Conservation (phyloP, 2,329 filamentous ascomycete genomes). For the Cephalotrichum gorgonifer region DNA sequence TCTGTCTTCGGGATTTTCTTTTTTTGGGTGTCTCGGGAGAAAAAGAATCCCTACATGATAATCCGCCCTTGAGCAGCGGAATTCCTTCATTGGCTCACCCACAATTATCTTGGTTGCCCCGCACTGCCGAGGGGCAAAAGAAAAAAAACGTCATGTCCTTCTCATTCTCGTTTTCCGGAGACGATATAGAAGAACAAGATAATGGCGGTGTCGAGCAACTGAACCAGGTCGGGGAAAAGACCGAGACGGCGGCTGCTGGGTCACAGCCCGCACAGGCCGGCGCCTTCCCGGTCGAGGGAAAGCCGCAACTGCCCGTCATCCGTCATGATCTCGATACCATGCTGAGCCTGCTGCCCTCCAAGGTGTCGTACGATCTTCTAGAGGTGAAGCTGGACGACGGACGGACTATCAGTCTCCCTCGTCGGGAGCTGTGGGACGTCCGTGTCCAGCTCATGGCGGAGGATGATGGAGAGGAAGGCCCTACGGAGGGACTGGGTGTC, state of each 20-base stretch:
- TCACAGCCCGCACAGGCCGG: conserved; percentile 28
- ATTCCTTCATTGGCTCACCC: background rate
- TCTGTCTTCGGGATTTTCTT: too few relatives aligned
- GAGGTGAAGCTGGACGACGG: conserved; percentile 49
- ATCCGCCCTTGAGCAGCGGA: background rate
- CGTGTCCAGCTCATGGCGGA: conserved; percentile 72
- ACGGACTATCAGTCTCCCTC: conserved; percentile 45
- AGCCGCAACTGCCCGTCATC: conserved; percentile 45
- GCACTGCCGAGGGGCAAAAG: background rate
- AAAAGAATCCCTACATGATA: background rate
- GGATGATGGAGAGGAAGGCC: conserved; percentile 34
- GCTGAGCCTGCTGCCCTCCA: conserved; percentile 55
- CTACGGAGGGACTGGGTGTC: conserved; percentile 44
- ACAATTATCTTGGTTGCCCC: background rate
- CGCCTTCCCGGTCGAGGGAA: conserved; percentile 53
- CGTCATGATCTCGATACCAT: conserved; percentile 39
- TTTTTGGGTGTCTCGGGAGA: background rate
- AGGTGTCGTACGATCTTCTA: conserved; percentile 59
- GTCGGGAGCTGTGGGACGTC: conserved; percentile 73
- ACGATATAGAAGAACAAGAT: conserved; percentile 49
- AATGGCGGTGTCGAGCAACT: conserved; percentile 17
- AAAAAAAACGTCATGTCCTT: conserved; percentile 38
- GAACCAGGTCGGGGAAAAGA: conserved; percentile 11
- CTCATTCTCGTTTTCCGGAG: conserved; percentile 52
- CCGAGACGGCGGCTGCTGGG: conserved; percentile 14